Evolutionary conservation across 2,329 filamentous ascomycete species (phyloP).

Genomic region (Hortaea sp.): DNA sequence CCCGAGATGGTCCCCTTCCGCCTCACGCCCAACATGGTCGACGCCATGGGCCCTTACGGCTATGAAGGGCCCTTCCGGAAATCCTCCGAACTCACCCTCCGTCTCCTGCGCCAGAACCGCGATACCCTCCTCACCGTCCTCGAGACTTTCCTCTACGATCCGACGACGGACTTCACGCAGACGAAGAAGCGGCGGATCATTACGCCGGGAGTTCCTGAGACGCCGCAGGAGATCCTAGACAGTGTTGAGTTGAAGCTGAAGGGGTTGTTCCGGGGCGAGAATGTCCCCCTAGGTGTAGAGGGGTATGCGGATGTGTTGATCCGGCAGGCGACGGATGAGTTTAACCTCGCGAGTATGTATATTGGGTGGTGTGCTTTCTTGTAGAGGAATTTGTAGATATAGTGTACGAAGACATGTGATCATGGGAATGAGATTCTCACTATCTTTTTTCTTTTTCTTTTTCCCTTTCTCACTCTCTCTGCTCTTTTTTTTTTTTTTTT

Average conservation of each 20-base stretch:
- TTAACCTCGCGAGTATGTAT: constrained; percentile 85
- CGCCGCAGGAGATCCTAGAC: constrained; percentile 73
- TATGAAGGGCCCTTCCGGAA: constrained; percentile 86
- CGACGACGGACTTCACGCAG: constrained; percentile 83
- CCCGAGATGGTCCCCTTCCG: constrained; percentile 93
- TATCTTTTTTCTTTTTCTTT: too few species aligned
- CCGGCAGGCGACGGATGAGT: constrained; percentile 68
- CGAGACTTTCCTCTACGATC: constrained; percentile 94
- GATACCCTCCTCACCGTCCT: constrained; percentile 96
- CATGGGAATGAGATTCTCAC: too few species aligned
- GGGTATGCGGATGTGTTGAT: constrained; percentile 97
- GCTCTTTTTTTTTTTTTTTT: too few species aligned
- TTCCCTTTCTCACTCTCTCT: too few species aligned
- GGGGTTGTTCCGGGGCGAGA: constrained; percentile 75
- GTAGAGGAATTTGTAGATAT: constrained; percentile 21
- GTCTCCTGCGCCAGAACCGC: constrained; percentile 77
- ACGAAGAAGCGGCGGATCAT: constrained; percentile 60
- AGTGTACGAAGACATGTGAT: too few species aligned
- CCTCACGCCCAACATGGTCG: constrained; percentile 95
- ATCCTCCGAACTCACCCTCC: constrained; percentile 79
- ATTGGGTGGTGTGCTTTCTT: constrained; percentile 82
- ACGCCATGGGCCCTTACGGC: constrained; percentile 90
- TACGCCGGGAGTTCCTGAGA: constrained; percentile 50
- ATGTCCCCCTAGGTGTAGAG: constrained; percentile 85
- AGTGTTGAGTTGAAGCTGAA: constrained; percentile 78